Percentiles rank a stretch among this genome's conserved stretches.
These are phyloP conservation scores for Calonectria henricotiae DNA, from an alignment of 2,329 filamentous ascomycete species.

Conservation along the genomic window DNA sequence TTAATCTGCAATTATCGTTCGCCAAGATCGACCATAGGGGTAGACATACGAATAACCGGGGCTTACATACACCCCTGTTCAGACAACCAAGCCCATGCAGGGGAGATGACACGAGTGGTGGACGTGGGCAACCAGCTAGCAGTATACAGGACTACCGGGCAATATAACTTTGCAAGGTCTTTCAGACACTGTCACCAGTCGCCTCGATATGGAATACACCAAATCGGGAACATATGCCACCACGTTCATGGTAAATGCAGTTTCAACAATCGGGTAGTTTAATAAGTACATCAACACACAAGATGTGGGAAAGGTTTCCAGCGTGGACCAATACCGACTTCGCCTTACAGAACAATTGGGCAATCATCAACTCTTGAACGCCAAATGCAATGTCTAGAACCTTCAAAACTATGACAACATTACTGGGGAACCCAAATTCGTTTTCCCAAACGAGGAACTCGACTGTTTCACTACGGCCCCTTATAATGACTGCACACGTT, in stretches of 20 bases:
- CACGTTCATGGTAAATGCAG: background rate
- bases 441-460: background rate
- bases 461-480: conserved; percentile 11
- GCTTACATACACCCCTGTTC: background rate
- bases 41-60: background rate
- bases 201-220: background rate
- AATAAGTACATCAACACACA: conserved; percentile 5
- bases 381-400: conserved; percentile 30
- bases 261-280: conserved; percentile 16
- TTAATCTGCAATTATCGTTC: too few relatives aligned
- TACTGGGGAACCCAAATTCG: background rate
- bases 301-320: background rate
- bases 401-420: background rate
- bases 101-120: background rate
- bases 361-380: conserved; percentile 19
- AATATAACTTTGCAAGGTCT: conserved; percentile 28
- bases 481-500: background rate
- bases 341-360: background rate
- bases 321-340: conserved; percentile 5
- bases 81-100: background rate
- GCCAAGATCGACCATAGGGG: background rate
- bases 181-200: conserved; percentile 12
- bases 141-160: conserved; percentile 26
- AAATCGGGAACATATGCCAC: conserved; percentile 13
- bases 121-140: background rate